A percentile compares a stretch with the other conserved stretches of the same genome.
These are phyloP conservation scores for Trichosporon ovoides DNA, from an alignment of 1,284 basidiomycete genomes.

Conservation along the genomic window DNA sequence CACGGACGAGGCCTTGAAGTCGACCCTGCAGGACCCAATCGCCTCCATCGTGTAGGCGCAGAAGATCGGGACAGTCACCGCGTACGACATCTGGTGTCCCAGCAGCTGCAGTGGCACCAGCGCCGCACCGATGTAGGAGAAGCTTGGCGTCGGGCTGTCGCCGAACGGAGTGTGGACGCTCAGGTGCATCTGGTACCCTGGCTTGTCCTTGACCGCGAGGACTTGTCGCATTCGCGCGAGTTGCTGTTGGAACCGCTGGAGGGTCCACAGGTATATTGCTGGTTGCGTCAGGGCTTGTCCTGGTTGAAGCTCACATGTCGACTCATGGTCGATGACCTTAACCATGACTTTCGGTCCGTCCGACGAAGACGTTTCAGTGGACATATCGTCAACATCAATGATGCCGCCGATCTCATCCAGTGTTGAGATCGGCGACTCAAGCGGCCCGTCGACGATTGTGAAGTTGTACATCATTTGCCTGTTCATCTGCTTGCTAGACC, in stretches of 20 bases:
- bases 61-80: constrained; percentile 73
- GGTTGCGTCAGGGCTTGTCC: constrained; percentile 22
- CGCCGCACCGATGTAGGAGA: constrained; percentile 86
- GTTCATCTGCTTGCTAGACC: constrained; percentile 67
- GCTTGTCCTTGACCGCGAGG: constrained; percentile 84
- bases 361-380: constrained; percentile 64
- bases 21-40: constrained; percentile 77
- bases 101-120: constrained; percentile 76
- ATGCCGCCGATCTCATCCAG: constrained; percentile 81
- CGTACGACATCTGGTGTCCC: constrained; percentile 68
- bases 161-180: constrained; percentile 90
- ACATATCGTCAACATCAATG: constrained; percentile 88
- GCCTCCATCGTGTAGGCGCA: constrained; percentile 88
- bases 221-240: constrained; percentile 90
- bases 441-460: constrained; percentile 66
- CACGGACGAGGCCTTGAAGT: constrained; percentile 47
- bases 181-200: constrained; percentile 88
- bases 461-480: constrained; percentile 90
- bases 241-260: constrained; percentile 80
- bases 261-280: constrained; percentile 85
- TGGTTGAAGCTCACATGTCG: constrained; percentile 52
- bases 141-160: constrained; percentile 73
- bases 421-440: constrained; percentile 61
- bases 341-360: constrained; percentile 80
- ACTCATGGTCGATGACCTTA: constrained; percentile 81